These are phyloP conservation scores for Loxodes magnus DNA, from an alignment of 73 alveolate species.

Conservation along the genomic window DNA sequence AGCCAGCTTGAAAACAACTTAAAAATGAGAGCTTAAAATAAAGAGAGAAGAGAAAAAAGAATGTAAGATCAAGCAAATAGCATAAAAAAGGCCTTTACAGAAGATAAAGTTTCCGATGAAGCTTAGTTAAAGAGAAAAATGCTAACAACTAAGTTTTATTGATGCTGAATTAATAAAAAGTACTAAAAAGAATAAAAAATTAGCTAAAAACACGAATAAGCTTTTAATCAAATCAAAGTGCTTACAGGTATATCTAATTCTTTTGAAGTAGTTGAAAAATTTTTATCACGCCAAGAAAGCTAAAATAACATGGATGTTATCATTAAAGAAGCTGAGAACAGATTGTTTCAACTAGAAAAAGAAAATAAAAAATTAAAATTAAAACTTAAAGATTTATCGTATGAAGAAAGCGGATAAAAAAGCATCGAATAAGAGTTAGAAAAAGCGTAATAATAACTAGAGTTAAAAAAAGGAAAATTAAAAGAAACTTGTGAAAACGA, in stretches of 20 bases:
- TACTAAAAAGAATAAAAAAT: constrained; percentile 46
- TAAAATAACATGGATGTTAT: constrained; percentile 33
- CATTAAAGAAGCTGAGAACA: constrained; percentile 39
- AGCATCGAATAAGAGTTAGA: no score
- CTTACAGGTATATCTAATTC: constrained; percentile 45
- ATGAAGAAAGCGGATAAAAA: no score
- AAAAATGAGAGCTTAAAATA: constrained; percentile 31
- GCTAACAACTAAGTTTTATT: constrained; percentile 30
- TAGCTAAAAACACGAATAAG: constrained; percentile 34
- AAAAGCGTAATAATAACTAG: no score
- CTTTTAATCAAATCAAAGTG: constrained; percentile 37
- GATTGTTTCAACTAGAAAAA: constrained; percentile 33
- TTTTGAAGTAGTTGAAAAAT: constrained; percentile 40
- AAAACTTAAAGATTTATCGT: background rate
- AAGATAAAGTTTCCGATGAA: constrained; percentile 48
- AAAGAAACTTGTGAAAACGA: no score
- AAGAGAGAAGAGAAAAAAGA: constrained; percentile 37
- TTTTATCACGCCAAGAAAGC: constrained; percentile 48
- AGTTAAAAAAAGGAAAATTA: no score
- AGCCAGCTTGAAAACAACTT: constrained; percentile 22
- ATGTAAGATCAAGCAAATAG: constrained; percentile 30
- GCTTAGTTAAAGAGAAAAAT: constrained; percentile 31
- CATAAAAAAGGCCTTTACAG: constrained; percentile 57
- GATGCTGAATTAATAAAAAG: constrained; percentile 45
- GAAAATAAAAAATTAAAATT: constrained; percentile 20